Conservation (phyloP, 1,139 yeast species). For the Diutina ranongensis region DNA sequence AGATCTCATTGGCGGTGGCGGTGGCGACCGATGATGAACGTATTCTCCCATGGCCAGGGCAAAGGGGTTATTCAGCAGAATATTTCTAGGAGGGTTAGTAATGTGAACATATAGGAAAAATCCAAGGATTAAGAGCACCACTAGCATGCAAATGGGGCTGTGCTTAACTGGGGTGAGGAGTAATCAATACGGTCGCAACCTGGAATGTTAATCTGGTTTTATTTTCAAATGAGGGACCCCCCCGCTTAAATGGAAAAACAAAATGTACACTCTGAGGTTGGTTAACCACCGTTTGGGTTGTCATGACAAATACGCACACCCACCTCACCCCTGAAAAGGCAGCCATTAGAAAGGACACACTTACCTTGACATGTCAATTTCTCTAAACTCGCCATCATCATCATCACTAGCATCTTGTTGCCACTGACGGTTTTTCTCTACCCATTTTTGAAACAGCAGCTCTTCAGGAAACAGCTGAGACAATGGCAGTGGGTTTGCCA, state of each 20-base stretch:
- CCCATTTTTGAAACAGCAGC: slow-evolving; percentile 4
- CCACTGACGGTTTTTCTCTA: slow-evolving; percentile 5
- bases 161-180: no score
- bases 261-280: no score
- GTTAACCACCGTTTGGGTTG: no score
- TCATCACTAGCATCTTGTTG: background rate
- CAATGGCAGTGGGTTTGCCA: background rate
- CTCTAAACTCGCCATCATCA: background rate
- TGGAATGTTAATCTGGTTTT: no score
- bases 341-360: slow-evolving; percentile 14
- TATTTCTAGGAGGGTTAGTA: slow-evolving; percentile 22
- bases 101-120: slow-evolving; percentile 8
- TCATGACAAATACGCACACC: background rate
- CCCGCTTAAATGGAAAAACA: no score
- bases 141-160: no score
- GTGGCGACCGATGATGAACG: slow-evolving; percentile 22
- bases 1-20: slow-evolving; percentile 17
- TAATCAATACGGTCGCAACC: no score
- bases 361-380: slow-evolving; percentile 8
- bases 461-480: slow-evolving; percentile 5
- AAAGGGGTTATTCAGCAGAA: slow-evolving; percentile 37
- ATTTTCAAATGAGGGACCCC: no score
- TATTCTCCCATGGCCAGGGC: slow-evolving; percentile 29
- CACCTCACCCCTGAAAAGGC: slow-evolving; percentile 7
- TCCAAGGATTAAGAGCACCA: background rate